These are phyloP conservation scores for Sphaerobolus stellatus DNA, from an alignment of 1,284 basidiomycete genomes.

Conservation along the genomic window DNA sequence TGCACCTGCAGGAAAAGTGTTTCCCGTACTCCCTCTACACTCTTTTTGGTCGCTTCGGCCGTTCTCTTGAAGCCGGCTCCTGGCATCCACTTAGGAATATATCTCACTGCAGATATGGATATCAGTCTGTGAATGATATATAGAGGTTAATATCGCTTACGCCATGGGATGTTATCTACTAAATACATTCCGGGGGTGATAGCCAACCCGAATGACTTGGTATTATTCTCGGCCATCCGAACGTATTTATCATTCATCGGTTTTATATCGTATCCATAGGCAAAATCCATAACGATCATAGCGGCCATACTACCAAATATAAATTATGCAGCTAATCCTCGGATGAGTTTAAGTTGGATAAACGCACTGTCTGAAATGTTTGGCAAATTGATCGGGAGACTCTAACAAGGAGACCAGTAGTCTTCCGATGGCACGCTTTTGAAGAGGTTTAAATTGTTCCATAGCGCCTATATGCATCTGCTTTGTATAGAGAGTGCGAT, in stretches of 20 bases:
- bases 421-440: not conserved
- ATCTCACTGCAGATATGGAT: constrained; percentile 26
- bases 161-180: constrained; percentile 5
- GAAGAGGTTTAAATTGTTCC: not conserved
- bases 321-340: not conserved
- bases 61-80: constrained; percentile 31
- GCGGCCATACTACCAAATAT: not conserved
- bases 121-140: constrained; percentile 1
- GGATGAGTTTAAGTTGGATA: not conserved
- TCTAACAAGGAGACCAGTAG: not conserved
- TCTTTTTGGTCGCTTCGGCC: constrained; percentile 18
- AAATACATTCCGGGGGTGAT: constrained; percentile 7
- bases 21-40: not conserved
- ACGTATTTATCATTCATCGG: not conserved
- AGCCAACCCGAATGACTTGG: not conserved
- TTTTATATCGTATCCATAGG: not conserved
- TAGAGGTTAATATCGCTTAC: not conserved
- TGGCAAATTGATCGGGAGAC: not conserved
- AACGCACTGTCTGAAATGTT: not conserved
- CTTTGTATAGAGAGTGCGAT: constrained; percentile 45
- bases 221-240: not conserved
- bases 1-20: constrained; percentile 2
- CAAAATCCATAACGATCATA: constrained; percentile 1
- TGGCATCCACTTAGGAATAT: constrained; percentile 39
- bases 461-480: constrained; percentile 23